Conservation (phyloP, 768 basidiomycete genomes). For the Erythrobasidium yunnanense region DNA sequence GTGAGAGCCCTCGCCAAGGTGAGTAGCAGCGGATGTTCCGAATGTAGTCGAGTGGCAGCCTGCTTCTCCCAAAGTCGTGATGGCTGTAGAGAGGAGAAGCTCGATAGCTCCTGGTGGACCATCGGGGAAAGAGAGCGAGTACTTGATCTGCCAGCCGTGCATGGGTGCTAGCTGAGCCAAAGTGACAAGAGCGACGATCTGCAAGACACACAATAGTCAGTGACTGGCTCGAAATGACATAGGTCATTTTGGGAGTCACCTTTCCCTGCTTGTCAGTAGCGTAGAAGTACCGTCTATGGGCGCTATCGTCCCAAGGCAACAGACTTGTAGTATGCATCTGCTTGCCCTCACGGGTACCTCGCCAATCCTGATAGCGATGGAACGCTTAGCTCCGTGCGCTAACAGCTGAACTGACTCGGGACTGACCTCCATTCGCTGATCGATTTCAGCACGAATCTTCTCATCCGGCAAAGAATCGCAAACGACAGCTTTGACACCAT, state of each 20-base stretch:
- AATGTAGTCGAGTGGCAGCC: conserved; percentile 44
- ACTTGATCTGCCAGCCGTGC: conserved; percentile 48
- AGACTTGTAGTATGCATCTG: conserved; percentile 46
- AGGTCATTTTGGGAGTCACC: conserved; percentile 31
- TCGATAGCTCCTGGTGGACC: conserved; percentile 45
- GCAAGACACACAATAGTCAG: no score
- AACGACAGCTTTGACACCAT: conserved; percentile 49
- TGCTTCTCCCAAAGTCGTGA: conserved; percentile 43
- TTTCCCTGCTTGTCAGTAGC: conserved; percentile 45
- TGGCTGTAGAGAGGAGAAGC: conserved; percentile 44
- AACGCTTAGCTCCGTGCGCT: background rate
- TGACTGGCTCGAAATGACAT: no score
- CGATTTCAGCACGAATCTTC: conserved; percentile 46
- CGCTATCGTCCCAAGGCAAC: conserved; percentile 43
- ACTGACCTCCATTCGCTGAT: conserved; percentile 44
- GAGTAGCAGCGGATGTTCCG: conserved; percentile 40
- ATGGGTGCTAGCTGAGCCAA: conserved; percentile 44
- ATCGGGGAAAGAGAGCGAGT: conserved; percentile 46
- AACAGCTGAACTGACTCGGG: conserved; percentile 29
- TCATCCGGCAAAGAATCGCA: conserved; percentile 46
- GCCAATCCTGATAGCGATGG: conserved; percentile 49
- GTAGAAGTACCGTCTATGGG: conserved; percentile 53
- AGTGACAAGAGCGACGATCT: conserved; percentile 45
- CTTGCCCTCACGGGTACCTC: conserved; percentile 48
- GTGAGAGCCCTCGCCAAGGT: conserved; percentile 40